Conservation (phyloP, 495 filamentous ascomycete genomes). For the Trypethelium eluteriae region DNA sequence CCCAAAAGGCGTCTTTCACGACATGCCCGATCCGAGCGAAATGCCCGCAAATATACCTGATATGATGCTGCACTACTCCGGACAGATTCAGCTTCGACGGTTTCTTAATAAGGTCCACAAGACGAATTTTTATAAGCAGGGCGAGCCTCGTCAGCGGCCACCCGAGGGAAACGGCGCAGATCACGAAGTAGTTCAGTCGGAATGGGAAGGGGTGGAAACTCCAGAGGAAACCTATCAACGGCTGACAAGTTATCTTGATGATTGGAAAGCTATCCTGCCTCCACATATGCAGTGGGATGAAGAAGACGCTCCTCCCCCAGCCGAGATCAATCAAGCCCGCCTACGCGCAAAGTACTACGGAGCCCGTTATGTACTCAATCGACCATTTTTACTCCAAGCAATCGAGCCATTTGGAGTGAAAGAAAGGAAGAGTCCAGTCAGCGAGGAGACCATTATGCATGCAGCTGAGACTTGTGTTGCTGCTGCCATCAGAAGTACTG, state of each 20-base stretch:
- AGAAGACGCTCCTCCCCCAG: slow-evolving; percentile 52
- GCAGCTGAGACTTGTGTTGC: slow-evolving; percentile 47
- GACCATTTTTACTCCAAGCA: slow-evolving; percentile 64
- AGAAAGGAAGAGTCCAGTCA: slow-evolving; percentile 9
- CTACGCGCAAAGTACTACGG: slow-evolving; percentile 93
- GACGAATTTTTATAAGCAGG: slow-evolving; percentile 29
- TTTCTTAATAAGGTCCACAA: slow-evolving; percentile 77
- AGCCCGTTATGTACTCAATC: slow-evolving; percentile 78
- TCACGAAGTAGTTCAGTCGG: background rate
- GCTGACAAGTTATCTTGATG: slow-evolving; percentile 25
- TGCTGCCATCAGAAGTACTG: slow-evolving; percentile 75
- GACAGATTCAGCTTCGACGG: slow-evolving; percentile 79
- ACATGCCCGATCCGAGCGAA: slow-evolving; percentile 20
- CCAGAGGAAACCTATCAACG: background rate
- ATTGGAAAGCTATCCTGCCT: slow-evolving; percentile 42
- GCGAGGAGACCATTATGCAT: slow-evolving; percentile 36
- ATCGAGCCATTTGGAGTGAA: slow-evolving; percentile 22
- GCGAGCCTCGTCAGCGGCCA: slow-evolving; percentile 39
- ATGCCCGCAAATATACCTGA: background rate
- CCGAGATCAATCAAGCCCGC: slow-evolving; percentile 73
- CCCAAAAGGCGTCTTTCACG: slow-evolving; percentile 40
- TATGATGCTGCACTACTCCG: slow-evolving; percentile 73
- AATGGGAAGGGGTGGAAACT: slow-evolving; percentile 9
- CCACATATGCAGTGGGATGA: slow-evolving; percentile 57
- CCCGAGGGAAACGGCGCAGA: background rate